Base-by-base conservation (phyloP, 164 flowering plant genomes). In the Dillenia suffruticosa region DNA sequence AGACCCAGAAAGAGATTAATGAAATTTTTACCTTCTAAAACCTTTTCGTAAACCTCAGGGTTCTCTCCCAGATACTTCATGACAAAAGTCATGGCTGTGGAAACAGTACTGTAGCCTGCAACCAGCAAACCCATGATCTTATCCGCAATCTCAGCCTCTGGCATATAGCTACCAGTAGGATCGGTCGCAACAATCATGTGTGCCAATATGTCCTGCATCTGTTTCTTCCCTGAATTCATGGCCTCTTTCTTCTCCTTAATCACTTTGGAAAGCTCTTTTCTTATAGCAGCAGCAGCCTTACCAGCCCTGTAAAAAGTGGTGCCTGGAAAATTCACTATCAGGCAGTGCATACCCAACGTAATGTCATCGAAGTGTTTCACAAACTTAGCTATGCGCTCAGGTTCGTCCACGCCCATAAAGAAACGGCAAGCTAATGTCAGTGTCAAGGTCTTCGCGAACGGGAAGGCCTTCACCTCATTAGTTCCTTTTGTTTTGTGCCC, bases 41-140 rank as follows among this genome's bases (percentile, higher is more conserved):
- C 53, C 43, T 54, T 51, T 7, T 54, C 40, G 60, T 74, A 76
- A 19, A 76, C 43, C 2, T 74, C 64, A 11, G 77, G 76, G 4
- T 59, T 70, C 56, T 74, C 70, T 13, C 77, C 81, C 12, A 74
- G 62, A 51, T 72, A 73, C 32, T 80, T 80, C 69, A 80, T 72
- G 57, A 77, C 43, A 56, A 77, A 73, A 32, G 78, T 61, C 10
- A 79, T 67, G 4, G 75, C 66, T 16, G 68, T 61, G 44, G 76
- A 68, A 10, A 71, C 70, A 1, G 83, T 71, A 48, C 72, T 68
- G 43, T 73, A 74, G 0, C 81, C 75, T 0, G 72, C 83, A 40
- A 69, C 57, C 8, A 82, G 13, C 46, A 77, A 45, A 1, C 76
- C 80, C 70, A 82, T 73, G 1, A 79, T 73, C 51, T 81, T 81